Base-by-base conservation (phyloP, 768 basidiomycete species). In the Trametes gibbosa region DNA sequence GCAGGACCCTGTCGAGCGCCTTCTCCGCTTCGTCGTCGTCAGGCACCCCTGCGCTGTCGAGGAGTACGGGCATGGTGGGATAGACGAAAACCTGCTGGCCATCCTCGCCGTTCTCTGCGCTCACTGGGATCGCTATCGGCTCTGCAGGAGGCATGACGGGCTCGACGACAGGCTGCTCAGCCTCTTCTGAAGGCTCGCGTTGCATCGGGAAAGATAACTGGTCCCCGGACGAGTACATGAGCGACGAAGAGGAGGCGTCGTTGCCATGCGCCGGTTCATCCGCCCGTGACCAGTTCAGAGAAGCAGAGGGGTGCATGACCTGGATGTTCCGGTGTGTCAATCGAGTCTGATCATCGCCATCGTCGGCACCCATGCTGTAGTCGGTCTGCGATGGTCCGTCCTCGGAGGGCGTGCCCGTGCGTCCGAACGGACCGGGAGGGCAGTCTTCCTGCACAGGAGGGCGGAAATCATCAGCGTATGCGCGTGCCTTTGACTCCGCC, bases 1-100 rank as follows among this genome's bases (percentile, higher is more conserved):
- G 43, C 61, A 86, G 76, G 56, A 87, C 73, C 62, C 74, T 81
- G 67, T 82, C 77, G 52, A 86, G 69, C 24, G 83, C 79, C 10
- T 77, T 77, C 50, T 86, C 81, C 2, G 80, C 84, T 50, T 84
- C 80, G 0, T 70, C 66, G n/a, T 78, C 66, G 49, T 78, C 75
- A 19, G 81, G 77, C 27, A 59, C 16, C 16, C 48, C 49, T 2
- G 17, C 32, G 16, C 46, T 50, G 8, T 54, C 48, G 19, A 53
- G 41, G 19, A 53, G 21, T 34, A 50, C 53, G n/a, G 60, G 59
- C 56, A 60, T 50, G 23, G 46, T 51, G 35, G 63, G 58, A 25
- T 39, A 29, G 24, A 59, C 48, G 41, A 49, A 57, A 27, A 58
- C 55, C 34, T 50, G 51, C 47, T 57, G 50, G 10, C 56, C 56